Percentiles rank a stretch among this genome's conserved stretches.
Conservation (phyloP, 495 filamentous ascomycete genomes). For the Clavariopsis aquatica region DNA sequence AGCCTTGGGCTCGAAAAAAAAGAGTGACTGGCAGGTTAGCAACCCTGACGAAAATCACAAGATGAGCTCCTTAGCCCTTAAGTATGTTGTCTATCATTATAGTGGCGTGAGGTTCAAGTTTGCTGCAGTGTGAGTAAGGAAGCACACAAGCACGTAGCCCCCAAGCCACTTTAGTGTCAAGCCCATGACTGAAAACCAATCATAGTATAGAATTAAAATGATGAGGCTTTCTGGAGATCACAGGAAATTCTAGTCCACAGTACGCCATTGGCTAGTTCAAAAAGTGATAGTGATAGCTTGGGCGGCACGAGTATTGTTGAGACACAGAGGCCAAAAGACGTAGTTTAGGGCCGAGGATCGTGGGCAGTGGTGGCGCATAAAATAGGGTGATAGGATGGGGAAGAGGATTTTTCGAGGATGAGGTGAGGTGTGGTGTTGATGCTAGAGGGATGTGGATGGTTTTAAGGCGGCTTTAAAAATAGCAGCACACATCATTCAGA, state of each 20-base stretch:
- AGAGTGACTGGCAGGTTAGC: background rate
- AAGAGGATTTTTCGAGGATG: no score
- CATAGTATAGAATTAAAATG: background rate
- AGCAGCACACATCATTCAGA: background rate
- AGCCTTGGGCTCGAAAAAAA: background rate
- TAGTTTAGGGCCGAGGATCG: background rate
- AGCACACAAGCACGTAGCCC: background rate
- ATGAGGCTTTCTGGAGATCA: background rate
- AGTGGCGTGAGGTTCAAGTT: background rate
- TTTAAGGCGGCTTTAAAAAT: background rate
- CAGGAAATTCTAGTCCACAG: background rate
- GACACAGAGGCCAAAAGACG: background rate
- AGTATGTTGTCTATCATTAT: background rate
- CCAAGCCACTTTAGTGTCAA: background rate
- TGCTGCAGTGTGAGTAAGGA: background rate
- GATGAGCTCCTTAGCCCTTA: background rate
- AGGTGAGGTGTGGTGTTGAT: background rate
- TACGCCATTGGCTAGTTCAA: conserved; percentile 7
- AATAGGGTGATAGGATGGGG: background rate
- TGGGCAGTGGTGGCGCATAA: background rate
- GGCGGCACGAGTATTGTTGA: conserved; percentile 7
- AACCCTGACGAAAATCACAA: background rate
- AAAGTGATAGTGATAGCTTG: conserved; percentile 18
- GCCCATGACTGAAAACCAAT: background rate
- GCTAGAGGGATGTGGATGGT: background rate